Evolutionary conservation across 1,284 basidiomycete genomes (phyloP).

Genomic region (Cutaneotrichosporon mucoides): DNA sequence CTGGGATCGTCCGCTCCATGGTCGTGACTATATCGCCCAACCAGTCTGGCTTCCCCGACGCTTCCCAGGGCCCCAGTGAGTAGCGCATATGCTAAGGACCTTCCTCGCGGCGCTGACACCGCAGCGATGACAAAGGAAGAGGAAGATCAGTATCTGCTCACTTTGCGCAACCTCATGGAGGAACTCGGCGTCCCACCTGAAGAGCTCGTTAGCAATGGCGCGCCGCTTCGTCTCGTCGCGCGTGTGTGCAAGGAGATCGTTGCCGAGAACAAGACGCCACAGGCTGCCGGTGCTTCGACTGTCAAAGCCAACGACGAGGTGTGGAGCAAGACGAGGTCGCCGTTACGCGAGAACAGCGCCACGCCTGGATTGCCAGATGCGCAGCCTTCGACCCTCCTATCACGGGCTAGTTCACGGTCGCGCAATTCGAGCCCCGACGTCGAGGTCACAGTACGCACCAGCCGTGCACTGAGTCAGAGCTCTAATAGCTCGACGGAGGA

Average conservation of each 20-base stretch:
- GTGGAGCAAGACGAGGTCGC: neutral
- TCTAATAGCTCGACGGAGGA: conserved; percentile 28
- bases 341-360: neutral
- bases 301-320: conserved; percentile 5
- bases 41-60: neutral
- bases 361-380: neutral
- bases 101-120: neutral
- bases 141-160: conserved; percentile 31
- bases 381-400: neutral
- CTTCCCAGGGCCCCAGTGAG: conserved; percentile 1
- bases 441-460: conserved; percentile 20
- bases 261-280: conserved; percentile 17
- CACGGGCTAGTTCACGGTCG: neutral
- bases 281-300: too few species aligned
- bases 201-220: conserved; percentile 30
- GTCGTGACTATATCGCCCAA: conserved; percentile 10
- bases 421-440: conserved; percentile 25
- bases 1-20: conserved; percentile 12
- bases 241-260: conserved; percentile 40
- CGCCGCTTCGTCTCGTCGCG: conserved; percentile 29
- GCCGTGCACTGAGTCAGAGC: neutral
- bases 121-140: conserved; percentile 28
- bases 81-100: neutral
- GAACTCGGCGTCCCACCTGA: conserved; percentile 32
- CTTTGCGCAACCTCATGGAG: conserved; percentile 33